A percentile compares a stretch with the other conserved stretches of the same genome.
phyloP scores from a whole-genome alignment of 2,329 filamentous ascomycete genomes.

The Aspergillus versicolor region DNA sequence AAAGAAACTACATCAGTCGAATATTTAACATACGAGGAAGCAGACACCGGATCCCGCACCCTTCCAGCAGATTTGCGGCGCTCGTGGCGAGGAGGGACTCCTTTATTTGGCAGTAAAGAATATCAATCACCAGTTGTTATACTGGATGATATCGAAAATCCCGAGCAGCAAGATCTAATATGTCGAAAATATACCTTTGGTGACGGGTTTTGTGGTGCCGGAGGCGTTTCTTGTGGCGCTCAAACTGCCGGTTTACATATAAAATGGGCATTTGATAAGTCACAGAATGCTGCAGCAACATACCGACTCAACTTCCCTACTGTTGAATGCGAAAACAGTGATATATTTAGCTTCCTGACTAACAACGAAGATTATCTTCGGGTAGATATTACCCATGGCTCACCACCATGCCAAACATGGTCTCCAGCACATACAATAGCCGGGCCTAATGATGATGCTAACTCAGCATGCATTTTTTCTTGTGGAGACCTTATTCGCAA shows the following conservation, averaged over 20 bases:
- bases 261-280: conserved; percentile 64
- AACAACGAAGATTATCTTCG: conserved; percentile 34
- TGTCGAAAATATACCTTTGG: conserved; percentile 60
- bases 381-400: conserved; percentile 71
- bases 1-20: conserved; percentile 25
- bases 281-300: conserved; percentile 55
- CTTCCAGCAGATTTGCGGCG: conserved; percentile 23
- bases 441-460: conserved; percentile 62
- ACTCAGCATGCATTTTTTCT: conserved; percentile 58
- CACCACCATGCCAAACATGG: conserved; percentile 75
- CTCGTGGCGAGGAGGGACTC: conserved; percentile 34
- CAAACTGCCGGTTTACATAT: conserved; percentile 57
- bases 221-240: conserved; percentile 48
- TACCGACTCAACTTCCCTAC: conserved; percentile 59
- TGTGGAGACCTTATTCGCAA: conserved; percentile 56
- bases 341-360: conserved; percentile 49
- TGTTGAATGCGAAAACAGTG: conserved; percentile 33
- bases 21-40: conserved; percentile 31
- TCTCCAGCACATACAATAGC: conserved; percentile 67
- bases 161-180: conserved; percentile 21
- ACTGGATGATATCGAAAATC: conserved; percentile 9
- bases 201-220: conserved; percentile 72
- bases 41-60: conserved; percentile 22
- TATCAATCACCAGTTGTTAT: conserved; percentile 4
- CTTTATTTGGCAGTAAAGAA: conserved; percentile 26